Conservation (phyloP, 2,329 filamentous ascomycete species). For the Lasiodiplodia sp. region DNA sequence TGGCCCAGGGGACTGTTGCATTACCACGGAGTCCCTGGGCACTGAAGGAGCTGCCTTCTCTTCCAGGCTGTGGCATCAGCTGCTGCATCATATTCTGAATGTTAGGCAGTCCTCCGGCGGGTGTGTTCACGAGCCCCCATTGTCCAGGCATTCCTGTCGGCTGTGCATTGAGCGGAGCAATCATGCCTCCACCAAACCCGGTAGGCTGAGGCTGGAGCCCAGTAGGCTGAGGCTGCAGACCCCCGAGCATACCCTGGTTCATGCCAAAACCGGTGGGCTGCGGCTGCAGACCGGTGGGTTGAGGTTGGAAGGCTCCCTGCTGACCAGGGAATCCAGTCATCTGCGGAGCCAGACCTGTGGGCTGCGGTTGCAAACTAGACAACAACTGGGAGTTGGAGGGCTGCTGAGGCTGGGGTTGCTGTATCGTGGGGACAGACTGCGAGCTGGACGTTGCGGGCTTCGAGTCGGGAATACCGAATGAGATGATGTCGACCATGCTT, state of each 20-base stretch:
- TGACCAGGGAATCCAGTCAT: constrained; percentile 53
- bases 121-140: constrained; percentile 98
- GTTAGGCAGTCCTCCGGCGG: constrained; percentile 86
- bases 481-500: constrained; percentile 99
- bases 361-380: constrained; percentile 62
- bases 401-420: constrained; percentile 66
- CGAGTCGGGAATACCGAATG: constrained; percentile 87
- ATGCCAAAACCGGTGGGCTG: constrained; percentile 78
- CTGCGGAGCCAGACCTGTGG: constrained; percentile 51
- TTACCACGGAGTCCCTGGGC: constrained; percentile 89
- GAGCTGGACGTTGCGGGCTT: constrained; percentile 48
- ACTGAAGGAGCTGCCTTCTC: constrained; percentile 80
- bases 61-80: constrained; percentile 96
- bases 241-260: constrained; percentile 69
- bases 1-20: constrained; percentile 96
- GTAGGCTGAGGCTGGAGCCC: constrained; percentile 64
- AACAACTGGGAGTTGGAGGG: constrained; percentile 71
- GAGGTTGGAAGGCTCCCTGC: constrained; percentile 47
- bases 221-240: constrained; percentile 82
- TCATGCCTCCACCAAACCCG: constrained; percentile 64
- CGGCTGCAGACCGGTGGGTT: constrained; percentile 60
- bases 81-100: constrained; percentile 90
- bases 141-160: constrained; percentile 92
- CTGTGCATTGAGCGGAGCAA: constrained; percentile 80
- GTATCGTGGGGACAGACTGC: constrained; percentile 57